Evolutionary conservation across 1,284 basidiomycete species (phyloP), one percentile per base, ranked within the genome.

Genomic region (Bondarzewia mesenterica): DNA sequence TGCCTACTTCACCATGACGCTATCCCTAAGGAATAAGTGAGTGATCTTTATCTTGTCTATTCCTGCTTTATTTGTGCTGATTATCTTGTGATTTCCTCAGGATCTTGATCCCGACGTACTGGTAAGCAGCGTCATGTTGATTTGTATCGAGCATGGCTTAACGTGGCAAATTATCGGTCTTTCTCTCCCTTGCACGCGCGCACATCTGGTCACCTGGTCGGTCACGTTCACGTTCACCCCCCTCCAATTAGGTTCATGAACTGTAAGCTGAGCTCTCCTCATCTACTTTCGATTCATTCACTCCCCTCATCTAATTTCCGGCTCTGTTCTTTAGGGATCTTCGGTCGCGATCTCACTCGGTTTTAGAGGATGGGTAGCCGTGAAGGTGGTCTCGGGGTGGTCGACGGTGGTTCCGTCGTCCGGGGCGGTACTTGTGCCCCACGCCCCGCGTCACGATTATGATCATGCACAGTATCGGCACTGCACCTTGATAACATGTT

Each of bases 1-100:
- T 21, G 87, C 88, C 2, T 89, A 91, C 64, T 85, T 87, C 58
- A 86, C 84, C 5, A 81, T 82, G 74, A 84, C 85, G 2, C 69
- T 93, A 54, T 85, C 83, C 56, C 61, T 78, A 61, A 69, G 87
- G 60, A 93, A 93, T 64, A 85, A 85, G 60, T 58, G 49, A 50
- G 57, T 55, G 15, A 15, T 27, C 16, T 26, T 23, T 37, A 42
- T 18, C 22, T 36, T 29, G 21, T 35, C 20, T 44, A 16, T 46
- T 26, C 22, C 42, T 25, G 10, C 40, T 40, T 18, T 8, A 7
- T 7, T 27, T 37, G 44, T 32, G 10, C 16, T 14, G 29, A 22
- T 46, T 36, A 20, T 37, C 8, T 32, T n/a, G 16, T 23, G 35
- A 21, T 38, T 41, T 47, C 47, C 6, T n/a, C 57, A 84, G 82